A percentile compares a stretch with the other conserved stretches of the same genome.
Conservation (phyloP, 2,329 filamentous ascomycete genomes). For the Exophiala spinifera region DNA sequence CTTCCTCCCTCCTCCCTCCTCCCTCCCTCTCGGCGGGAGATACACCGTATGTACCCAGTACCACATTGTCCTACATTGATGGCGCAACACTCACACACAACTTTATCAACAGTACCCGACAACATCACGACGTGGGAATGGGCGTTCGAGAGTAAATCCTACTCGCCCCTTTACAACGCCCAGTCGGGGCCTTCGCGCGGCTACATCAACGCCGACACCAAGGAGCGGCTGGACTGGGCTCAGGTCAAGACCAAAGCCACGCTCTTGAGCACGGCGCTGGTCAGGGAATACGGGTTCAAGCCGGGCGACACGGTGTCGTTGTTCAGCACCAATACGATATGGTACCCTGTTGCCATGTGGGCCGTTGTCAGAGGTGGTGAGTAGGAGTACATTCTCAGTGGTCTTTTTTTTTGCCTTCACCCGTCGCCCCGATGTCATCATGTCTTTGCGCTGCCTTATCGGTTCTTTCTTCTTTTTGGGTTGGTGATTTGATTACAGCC, state of each 20-base stretch:
- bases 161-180: conserved; percentile 49
- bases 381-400: too few relatives aligned
- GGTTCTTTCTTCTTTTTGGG: too few relatives aligned
- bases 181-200: conserved; percentile 44
- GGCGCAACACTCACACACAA: conserved; percentile 2
- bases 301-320: conserved; percentile 57
- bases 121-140: conserved; percentile 59
- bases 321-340: conserved; percentile 64
- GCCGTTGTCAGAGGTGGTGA: conserved; percentile 51
- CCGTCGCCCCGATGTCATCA: too few relatives aligned
- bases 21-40: too few relatives aligned
- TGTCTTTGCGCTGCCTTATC: too few relatives aligned
- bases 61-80: too few relatives aligned
- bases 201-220: conserved; percentile 58
- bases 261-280: conserved; percentile 58
- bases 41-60: too few relatives aligned
- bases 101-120: conserved; percentile 47
- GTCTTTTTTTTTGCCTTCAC: too few relatives aligned
- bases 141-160: conserved; percentile 53
- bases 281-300: conserved; percentile 53
- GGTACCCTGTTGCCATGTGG: conserved; percentile 64
- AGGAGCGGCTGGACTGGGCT: conserved; percentile 56
- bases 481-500: too few relatives aligned
- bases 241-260: conserved; percentile 57
- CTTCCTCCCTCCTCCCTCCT: too few relatives aligned